These are phyloP conservation scores for Claviceps digitariae DNA, from an alignment of 2,329 filamentous ascomycete species.

Conservation along the genomic window DNA sequence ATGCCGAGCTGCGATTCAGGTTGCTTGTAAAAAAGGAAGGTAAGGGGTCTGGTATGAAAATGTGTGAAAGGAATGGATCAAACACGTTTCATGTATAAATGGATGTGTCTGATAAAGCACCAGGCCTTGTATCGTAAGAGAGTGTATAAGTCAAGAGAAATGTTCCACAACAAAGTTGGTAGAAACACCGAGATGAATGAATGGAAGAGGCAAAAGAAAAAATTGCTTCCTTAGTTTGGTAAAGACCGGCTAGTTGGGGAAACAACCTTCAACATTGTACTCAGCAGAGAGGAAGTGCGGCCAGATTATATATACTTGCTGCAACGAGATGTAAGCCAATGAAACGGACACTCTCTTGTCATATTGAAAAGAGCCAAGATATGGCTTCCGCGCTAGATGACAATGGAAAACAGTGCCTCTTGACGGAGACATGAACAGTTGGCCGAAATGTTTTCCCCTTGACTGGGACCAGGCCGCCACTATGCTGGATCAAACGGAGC, in stretches of 20 bases:
- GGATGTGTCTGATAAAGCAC: background rate
- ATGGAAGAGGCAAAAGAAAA: background rate
- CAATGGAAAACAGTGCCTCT: background rate
- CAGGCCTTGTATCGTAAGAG: background rate
- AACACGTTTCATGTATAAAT: background rate
- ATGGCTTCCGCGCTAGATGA: background rate
- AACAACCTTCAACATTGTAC: background rate
- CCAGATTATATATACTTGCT: background rate
- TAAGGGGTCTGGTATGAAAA: background rate
- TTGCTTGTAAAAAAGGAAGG: background rate
- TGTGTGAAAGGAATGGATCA: background rate
- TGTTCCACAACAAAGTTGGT: background rate
- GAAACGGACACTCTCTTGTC: background rate
- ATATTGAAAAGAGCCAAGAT: background rate
- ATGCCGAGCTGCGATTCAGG: background rate
- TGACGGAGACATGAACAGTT: background rate
- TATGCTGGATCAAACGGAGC: background rate
- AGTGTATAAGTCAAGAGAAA: background rate
- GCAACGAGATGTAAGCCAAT: background rate
- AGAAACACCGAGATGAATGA: background rate
- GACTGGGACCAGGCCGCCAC: background rate
- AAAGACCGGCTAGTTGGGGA: background rate
- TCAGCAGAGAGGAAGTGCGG: background rate
- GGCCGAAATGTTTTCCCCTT: background rate
- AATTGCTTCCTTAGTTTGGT: background rate